Conservation (phyloP, 352 stramenopile genomes). For the Phytophthora meadii region DNA sequence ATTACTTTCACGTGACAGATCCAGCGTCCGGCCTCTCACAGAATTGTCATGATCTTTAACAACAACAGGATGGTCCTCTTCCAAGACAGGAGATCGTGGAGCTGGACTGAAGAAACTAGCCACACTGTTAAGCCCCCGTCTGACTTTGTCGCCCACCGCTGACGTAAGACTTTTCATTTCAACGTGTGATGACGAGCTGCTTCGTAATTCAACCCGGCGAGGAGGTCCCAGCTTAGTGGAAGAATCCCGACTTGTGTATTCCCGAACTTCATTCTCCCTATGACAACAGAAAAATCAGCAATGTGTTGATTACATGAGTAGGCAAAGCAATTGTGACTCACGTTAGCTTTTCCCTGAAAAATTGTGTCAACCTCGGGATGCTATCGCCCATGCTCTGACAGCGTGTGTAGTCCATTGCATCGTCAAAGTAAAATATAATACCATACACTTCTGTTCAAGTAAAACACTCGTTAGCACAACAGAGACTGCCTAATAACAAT, state of each 20-base stretch:
- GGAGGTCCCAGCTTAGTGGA: slow-evolving; percentile 1
- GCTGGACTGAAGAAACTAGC: slow-evolving; percentile 29
- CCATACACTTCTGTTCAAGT: slow-evolving; percentile 60
- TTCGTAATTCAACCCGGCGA: slow-evolving; percentile 10
- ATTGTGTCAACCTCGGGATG: slow-evolving; percentile 34
- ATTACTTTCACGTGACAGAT: slow-evolving; percentile 24
- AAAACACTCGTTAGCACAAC: slow-evolving; percentile 5
- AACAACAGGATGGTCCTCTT: slow-evolving; percentile 13
- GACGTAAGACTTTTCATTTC: slow-evolving; percentile 2
- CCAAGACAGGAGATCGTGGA: slow-evolving; percentile 25
- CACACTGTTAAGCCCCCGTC: slow-evolving; percentile 24
- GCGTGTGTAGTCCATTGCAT: slow-evolving; percentile 64
- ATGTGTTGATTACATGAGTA: neutral
- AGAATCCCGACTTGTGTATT: slow-evolving; percentile 21
- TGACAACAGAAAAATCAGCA: slow-evolving; percentile 7
- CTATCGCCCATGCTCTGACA: slow-evolving; percentile 67
- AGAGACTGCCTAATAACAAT: neutral
- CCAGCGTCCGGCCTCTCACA: slow-evolving; percentile 15
- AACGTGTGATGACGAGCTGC: slow-evolving; percentile 6
- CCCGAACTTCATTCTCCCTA: slow-evolving; percentile 32
- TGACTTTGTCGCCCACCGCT: slow-evolving; percentile 19
- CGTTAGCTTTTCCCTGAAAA: slow-evolving; percentile 50
- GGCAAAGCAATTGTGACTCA: slow-evolving; percentile 32
- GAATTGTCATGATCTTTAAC: slow-evolving; percentile 6
- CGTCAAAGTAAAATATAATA: slow-evolving; percentile 70